Base-by-base conservation (phyloP, 2,329 filamentous ascomycete genomes). In the Celoporthe dispersa region DNA sequence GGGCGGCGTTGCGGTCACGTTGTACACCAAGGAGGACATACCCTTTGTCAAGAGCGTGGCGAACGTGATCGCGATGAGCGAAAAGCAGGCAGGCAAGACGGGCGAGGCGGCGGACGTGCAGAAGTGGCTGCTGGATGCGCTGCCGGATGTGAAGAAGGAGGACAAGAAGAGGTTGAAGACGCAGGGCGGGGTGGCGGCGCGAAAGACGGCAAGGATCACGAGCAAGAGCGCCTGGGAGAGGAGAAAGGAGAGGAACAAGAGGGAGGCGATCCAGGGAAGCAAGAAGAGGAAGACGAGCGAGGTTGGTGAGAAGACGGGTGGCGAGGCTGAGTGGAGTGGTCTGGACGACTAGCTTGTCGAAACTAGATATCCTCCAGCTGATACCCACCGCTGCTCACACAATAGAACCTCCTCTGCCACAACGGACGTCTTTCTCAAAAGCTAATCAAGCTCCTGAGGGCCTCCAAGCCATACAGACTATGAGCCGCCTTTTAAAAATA, bases 11-110 rank as follows among this genome's bases (percentile, higher is more conserved):
- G 94, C 94, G 0, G 91, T 99, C 1, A 99, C 96, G 0, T 91
- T 97, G 70, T 99, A 97, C 80, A 98, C 95, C 0, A 94, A 96
- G 79, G 96, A 98, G 72, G 96, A 99, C 77, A 91, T 98, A 4
- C 92, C 93, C 0, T 94, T 87, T 69, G 89, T 99, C 69, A 97
- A 95, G 83, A 93, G 90, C 73, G 92, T 99, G 37, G 96, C 94
- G 44, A 98, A 98, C 76, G 93, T 98, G 44, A 97, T 99, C 73
- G 88, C 92, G 0, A 88, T 89, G 31, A 94, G 92, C 74, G 93
- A 98, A 80, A 92, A 90, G 79, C 87, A 94, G 76, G 86, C 86
- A 1, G 86, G 86, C 37, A 85, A 82, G 75, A 80, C 77, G 25
- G 84, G 84, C 2, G 85, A 82, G 0, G 84, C 86, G 33, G 86